Base-by-base conservation (phyloP, 2,329 filamentous ascomycete genomes). In the Catunica adiposa region DNA sequence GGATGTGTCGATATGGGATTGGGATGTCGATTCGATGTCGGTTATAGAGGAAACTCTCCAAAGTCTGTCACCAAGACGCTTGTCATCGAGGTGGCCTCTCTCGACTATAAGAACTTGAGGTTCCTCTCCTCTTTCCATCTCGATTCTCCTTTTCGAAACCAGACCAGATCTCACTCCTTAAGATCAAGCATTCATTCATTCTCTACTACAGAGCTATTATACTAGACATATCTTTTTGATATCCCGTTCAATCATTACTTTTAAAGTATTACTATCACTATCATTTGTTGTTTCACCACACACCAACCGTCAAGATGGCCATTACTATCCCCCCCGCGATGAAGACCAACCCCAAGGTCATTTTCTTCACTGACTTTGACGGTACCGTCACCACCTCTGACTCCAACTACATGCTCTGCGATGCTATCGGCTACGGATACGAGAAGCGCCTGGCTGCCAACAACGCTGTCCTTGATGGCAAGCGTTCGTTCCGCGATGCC, bases 311-410 rank as follows among this genome's bases (percentile, higher is more conserved):
- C 53, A 58, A 31, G 40, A 58, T 58, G 56, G 54, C 56, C 25
- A 56, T 58, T 44, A 55, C 38, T 20, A 44, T 59, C 42, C 57
- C 57, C 42, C 54, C 57, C 37, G 55, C 58, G 14, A 59, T 83
- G 67, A 73, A 73, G 63, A 80, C 74, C 57, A 81, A 84, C 67
- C 89, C 89, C 53, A 85, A 88, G 71, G 86, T 87, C 73, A 89
- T 98, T 74, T 96, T 98, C 78, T 97, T 97, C 75, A 95, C 89
- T 62, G 92, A 98, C 72, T 97, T 97, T 67, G 92, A 98, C 70
- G 92, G 92, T 64, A 97, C 89, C 55, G 90, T 96, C 67, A 96
- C 90, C 51, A 76, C 75, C 56, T 73, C 77, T 64, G 80, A 83
- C 69, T 78, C 73, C 66, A 83, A 82, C 66, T 78, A 80, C 69